Base-by-base conservation (phyloP, 1,284 basidiomycete genomes). In the Retiboletus flavoniger region DNA sequence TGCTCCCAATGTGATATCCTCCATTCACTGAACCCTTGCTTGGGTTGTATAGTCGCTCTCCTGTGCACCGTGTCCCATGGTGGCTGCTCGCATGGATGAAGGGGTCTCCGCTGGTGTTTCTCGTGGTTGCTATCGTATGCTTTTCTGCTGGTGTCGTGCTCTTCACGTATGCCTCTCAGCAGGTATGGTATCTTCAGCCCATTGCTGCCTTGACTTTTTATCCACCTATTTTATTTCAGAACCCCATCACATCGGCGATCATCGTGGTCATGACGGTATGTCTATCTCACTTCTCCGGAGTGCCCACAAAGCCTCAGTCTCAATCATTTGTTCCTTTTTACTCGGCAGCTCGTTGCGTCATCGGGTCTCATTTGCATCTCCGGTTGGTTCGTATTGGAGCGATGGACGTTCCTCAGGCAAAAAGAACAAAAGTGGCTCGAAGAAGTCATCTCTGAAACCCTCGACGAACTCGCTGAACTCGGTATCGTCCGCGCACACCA, bases 291-390 rank as follows among this genome's bases (percentile, higher is more conserved):
- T 39, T 36, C 40, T 2, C 3, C 9, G 1, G 24, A 32, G 10
- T 38, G 32, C 10, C 13, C 1, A 10, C 32, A 29, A 14, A 7
- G 26, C 32, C 53, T 28, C 14, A 29, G 35, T 35, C 31, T 36
- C 2, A 31, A 31, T 11, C 24, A 9, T 40, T 4, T 9, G 35
- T 31, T 39, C 10, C 6, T 2, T 13, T 19, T 24, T 24, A 4
- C 9, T 13, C 17, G 1, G n/a, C 21, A 67, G 65, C 54, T 64
- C 35, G 13, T 86, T 61, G 88, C 87, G 14, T 88, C 84, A 21
- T 85, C 87, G 57, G 88, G 88, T 46, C 79, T 91, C 16, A 74
- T 79, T n/a, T 87, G 85, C 10, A 88, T 91, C 17, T 89, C 87
- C 0, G 74, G 80, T 1, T 90, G 88, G 89, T 89, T 91, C 65